Base-by-base conservation (phyloP, 805 yeast genomes). In the Zygosaccharomyces kombuchaensis region DNA sequence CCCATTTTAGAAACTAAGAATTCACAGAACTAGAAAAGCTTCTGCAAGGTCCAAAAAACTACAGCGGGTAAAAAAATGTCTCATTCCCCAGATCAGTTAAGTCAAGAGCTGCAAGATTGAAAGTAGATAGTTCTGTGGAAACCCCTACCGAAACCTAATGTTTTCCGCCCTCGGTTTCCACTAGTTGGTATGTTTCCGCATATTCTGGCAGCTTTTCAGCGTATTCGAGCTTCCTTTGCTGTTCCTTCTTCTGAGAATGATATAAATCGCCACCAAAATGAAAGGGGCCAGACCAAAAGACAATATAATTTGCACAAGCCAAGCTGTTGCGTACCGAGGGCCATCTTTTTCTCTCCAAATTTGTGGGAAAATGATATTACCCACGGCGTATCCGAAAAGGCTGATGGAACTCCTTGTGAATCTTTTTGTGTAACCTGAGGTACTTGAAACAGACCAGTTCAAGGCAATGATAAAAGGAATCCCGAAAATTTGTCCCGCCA, bases 321-420 rank as follows among this genome's bases (percentile, higher is more conserved):
- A 73, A 4, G 79, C 74, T 1, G 71, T 64, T 9, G 57, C 45
- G 52, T 69, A 74, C 45, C 71, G 59, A 37, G 82, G 81, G 6
- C 71, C 68, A 50, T 72, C 73, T 13, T 54, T 57, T 6, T 56
- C 64, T 57, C 69, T 68, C 81, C 82, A 79, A 29, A 78, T 56
- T 55, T 78, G 83, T 3, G 83, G 82, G 3, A 80, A 72, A 29
- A 77, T 71, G 29, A 78, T 67, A 52, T 78, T 78, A 6, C 77
- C 68, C 41, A 77, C 50, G 43, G 76, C 67, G 49, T 73, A 77
- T n/a, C 69, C 68, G 12, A 69, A 60, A 74, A 74, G 67, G 22
- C 66, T 63, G 53, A 73, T 52, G 25, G 69, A 74, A 49, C 68
- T 74, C 62, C 79, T 71, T 1, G 74, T 69, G 6, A 75, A 47